Percentiles rank a stretch among this genome's conserved stretches.
These are phyloP conservation scores for Apiotrichum mycotoxinovorans DNA, from an alignment of 1,284 basidiomycete species.

Conservation along the genomic window DNA sequence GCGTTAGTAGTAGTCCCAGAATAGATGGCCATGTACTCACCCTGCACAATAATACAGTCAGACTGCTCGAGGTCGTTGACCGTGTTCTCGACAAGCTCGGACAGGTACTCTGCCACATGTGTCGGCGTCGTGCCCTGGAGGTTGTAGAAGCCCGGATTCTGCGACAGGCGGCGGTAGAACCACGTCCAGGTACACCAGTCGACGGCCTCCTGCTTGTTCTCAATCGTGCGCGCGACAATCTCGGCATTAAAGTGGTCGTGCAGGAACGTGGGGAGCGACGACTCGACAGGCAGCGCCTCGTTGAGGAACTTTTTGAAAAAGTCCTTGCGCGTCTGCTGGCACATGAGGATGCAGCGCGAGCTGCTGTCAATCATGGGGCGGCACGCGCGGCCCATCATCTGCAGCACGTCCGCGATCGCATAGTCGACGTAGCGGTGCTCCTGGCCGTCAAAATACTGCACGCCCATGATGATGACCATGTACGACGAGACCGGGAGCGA, in stretches of 20 bases:
- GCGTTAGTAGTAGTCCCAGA: conserved; percentile 8
- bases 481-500: conserved; percentile 87
- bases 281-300: conserved; percentile 96
- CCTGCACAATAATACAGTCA: conserved; percentile 86
- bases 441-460: conserved; percentile 91
- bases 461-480: conserved; percentile 98
- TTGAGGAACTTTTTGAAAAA: conserved; percentile 99
- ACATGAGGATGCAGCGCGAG: conserved; percentile 91
- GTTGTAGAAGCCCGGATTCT: conserved; percentile 85
- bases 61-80: conserved; percentile 85
- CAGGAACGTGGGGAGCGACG: conserved; percentile 77
- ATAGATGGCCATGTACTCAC: too few relatives aligned
- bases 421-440: conserved; percentile 98
- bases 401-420: conserved; percentile 92
- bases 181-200: conserved; percentile 56
- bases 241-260: conserved; percentile 99
- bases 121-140: conserved; percentile 88
- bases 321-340: conserved; percentile 92
- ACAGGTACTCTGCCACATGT: conserved; percentile 88
- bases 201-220: conserved; percentile 96
- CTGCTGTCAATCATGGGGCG: conserved; percentile 78
- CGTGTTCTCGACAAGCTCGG: conserved; percentile 92
- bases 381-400: conserved; percentile 98
- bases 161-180: conserved; percentile 93
- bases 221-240: conserved; percentile 96